phyloP scores from a whole-genome alignment of 192 early-diverging fungal species.

The Funneliformis geosporum region DNA sequence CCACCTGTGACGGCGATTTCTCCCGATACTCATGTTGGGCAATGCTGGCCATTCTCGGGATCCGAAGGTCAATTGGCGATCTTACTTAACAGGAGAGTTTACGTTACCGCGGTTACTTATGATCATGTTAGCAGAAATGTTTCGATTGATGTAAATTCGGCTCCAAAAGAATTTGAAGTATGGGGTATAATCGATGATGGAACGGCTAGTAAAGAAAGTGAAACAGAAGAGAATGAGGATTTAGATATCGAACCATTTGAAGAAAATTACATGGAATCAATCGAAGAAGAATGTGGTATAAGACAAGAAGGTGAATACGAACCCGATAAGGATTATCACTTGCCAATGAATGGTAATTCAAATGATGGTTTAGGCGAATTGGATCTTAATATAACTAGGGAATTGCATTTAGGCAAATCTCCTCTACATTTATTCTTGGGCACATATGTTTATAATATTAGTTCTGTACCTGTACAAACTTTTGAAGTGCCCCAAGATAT shows the following conservation, averaged over 20 bases:
- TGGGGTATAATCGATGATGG: conserved; percentile 47
- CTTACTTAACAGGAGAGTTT: conserved; percentile 55
- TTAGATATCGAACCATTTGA: background rate
- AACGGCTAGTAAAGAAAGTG: background rate
- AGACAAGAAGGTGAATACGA: conserved; percentile 17
- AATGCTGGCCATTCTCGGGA: conserved; percentile 75
- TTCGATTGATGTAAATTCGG: conserved; percentile 57
- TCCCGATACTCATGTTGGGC: conserved; percentile 56
- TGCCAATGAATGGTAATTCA: background rate
- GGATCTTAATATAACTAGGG: background rate
- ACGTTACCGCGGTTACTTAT: conserved; percentile 60
- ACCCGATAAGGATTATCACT: background rate
- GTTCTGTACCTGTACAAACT: conserved; percentile 45
- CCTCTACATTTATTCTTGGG: conserved; percentile 7
- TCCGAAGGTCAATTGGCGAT: conserved; percentile 61
- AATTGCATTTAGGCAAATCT: conserved; percentile 5
- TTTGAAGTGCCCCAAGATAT: conserved; percentile 35
- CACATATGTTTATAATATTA: conserved; percentile 25
- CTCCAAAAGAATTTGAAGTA: conserved; percentile 63
- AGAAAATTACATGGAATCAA: conserved; percentile 8
- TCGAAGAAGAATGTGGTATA: conserved; percentile 15
- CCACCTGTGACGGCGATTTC: conserved; percentile 35
- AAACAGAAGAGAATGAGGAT: conserved; percentile 30
- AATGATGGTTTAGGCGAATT: background rate
- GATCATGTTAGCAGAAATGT: conserved; percentile 66